A percentile compares a stretch with the other conserved stretches of the same genome.
phyloP scores from a whole-genome alignment of 139 green algal species.

The Micractinium conductrix region DNA sequence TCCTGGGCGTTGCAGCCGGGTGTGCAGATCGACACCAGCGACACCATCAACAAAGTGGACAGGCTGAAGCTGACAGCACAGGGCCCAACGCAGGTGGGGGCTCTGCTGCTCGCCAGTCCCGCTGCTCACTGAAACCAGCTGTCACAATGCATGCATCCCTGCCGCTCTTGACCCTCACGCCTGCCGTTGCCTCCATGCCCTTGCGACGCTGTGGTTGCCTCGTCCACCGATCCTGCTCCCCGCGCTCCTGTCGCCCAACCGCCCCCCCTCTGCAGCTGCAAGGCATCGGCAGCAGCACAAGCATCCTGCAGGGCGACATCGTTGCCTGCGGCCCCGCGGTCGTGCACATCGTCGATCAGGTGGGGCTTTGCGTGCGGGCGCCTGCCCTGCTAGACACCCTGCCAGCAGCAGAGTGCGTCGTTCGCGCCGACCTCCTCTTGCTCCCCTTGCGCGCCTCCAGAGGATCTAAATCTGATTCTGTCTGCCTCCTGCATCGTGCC shows the following conservation, averaged over 20 bases:
- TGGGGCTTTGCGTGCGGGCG: too few relatives aligned
- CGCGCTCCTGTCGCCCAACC: too few relatives aligned
- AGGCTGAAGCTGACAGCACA: neutral
- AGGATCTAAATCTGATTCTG: too few relatives aligned
- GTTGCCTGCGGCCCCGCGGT: slow-evolving; percentile 45
- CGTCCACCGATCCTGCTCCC: neutral
- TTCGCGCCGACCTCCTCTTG: too few relatives aligned
- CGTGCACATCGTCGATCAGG: slow-evolving; percentile 48
- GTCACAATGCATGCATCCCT: too few relatives aligned
- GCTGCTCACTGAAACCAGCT: too few relatives aligned
- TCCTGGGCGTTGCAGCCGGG: slow-evolving; percentile 18
- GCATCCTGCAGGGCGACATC: slow-evolving; percentile 44
- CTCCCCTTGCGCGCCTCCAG: too few relatives aligned
- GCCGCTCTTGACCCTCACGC: too few relatives aligned
- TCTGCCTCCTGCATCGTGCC: too few relatives aligned
- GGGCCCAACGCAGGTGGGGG: slow-evolving; percentile 7
- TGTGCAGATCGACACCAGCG: slow-evolving; percentile 2
- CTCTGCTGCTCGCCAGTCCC: too few relatives aligned
- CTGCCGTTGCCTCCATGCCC: neutral
- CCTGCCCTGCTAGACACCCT: too few relatives aligned
- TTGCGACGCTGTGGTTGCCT: neutral
- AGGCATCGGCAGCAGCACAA: slow-evolving; percentile 35
- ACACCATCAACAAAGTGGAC: slow-evolving; percentile 45
- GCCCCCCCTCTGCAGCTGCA: slow-evolving; percentile 24
- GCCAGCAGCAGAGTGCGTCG: too few relatives aligned